Base-by-base conservation (phyloP, 805 yeast genomes). In the Suhomyces pyralidae region DNA sequence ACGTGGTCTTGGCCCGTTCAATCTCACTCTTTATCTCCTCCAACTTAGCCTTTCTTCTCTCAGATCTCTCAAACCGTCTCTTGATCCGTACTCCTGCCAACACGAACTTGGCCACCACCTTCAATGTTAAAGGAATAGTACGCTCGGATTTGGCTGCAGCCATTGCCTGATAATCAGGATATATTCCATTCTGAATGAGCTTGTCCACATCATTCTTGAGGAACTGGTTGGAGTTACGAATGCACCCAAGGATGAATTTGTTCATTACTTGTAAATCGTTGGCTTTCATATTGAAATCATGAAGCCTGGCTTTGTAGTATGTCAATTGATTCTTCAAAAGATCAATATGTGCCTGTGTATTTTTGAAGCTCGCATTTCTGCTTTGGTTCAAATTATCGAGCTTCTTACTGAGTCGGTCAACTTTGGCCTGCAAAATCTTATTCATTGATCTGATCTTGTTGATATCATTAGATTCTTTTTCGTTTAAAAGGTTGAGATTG, bases 221-320 rank as follows among this genome's bases (percentile, higher is more conserved):
- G 43, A 55, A 51, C 28, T 59, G 56, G 36, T 65, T 63, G 9
- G 73, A 63, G 50, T 66, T 66, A 47, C 61, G 62, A 36, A 70
- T 61, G 17, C 73, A 58, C 17, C 64, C 58, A 46, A 65, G 61
- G 25, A 68, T 65, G 55, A 61, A 71, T 2, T 63, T 53, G 54
- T 75, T 68, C 73, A 73, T 69, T 49, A 66, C 47, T 45, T 64
- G 62, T 49, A 74, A 60, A 54, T 73, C 76, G 47, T 71, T 68
- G 46, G 68, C 62, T 47, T 60, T 64, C 50, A 69, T 45, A 47
- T 71, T 68, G 49, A 75, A 62, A 52, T 81, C 83, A 45, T 74
- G 74, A 46, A 80, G 66, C 58, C 76, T 79, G 49, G 82, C 76
- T 57, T 69, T 75, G 62, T 75, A 78, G 51, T 78, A 72, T 32